phyloP scores from a whole-genome alignment of 2,329 filamentous ascomycete species.

The Neofusicoccum sp. region DNA sequence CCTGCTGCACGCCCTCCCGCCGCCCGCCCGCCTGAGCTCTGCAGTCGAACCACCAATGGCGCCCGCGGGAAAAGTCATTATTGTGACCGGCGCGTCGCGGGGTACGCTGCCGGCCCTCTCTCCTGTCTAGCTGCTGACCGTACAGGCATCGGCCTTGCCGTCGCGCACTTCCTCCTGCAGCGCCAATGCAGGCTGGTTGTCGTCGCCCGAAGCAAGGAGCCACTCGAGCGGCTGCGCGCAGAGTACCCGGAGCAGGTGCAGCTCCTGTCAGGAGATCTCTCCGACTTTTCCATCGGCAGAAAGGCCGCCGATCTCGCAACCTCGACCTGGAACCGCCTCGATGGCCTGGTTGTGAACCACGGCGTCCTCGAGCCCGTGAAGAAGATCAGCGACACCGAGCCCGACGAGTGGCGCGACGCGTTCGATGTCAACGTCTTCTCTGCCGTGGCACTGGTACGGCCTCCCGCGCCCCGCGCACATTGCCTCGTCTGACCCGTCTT shows the following conservation, averaged over 20 bases:
- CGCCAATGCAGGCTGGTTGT: conserved; percentile 60
- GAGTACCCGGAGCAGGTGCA: conserved; percentile 59
- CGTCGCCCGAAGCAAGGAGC: conserved; percentile 57
- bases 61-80: conserved; percentile 61
- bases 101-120: conserved; percentile 44
- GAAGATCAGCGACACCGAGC: conserved; percentile 66
- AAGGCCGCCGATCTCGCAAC: conserved; percentile 68
- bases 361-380: conserved; percentile 77
- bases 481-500: conserved; percentile 18
- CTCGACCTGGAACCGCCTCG: conserved; percentile 69
- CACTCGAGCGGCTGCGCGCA: conserved; percentile 51
- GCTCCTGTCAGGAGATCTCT: conserved; percentile 60
- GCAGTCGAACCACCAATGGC: conserved; percentile 49
- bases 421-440: conserved; percentile 92
- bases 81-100: conserved; percentile 65
- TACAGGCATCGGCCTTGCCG: conserved; percentile 63
- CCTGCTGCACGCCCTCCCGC: conserved; percentile 51
- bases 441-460: conserved; percentile 69
- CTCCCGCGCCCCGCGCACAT: conserved; percentile 31
- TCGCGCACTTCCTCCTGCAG: conserved; percentile 61
- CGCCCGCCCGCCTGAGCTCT: conserved; percentile 44
- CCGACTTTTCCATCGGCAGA: conserved; percentile 56
- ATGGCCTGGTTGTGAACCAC: conserved; percentile 88
- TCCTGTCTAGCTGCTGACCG: neutral
- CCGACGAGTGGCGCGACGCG: conserved; percentile 71